Conservation (phyloP, 2,329 filamentous ascomycete genomes). For the Periconia sp. region DNA sequence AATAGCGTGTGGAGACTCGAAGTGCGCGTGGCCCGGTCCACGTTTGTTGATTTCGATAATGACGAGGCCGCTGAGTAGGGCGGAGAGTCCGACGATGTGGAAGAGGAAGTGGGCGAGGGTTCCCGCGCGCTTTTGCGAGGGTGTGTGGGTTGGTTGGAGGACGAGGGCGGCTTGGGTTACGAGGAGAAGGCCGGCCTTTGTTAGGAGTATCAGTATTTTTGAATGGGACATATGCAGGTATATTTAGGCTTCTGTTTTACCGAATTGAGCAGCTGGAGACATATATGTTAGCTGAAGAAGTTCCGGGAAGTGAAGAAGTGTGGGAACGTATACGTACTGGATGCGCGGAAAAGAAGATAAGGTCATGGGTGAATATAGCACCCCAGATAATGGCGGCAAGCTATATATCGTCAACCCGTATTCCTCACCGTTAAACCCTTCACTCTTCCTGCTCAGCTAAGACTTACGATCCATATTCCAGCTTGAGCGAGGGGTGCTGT, state of each 20-base stretch:
- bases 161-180: conserved; percentile 79
- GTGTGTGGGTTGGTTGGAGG: conserved; percentile 82
- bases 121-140: conserved; percentile 68
- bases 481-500: conserved; percentile 80
- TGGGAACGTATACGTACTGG: conserved; percentile 68
- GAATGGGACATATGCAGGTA: no score
- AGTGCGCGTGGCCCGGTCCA: conserved; percentile 66
- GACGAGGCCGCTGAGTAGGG: conserved; percentile 65
- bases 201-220: no score
- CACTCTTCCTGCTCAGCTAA: neutral
- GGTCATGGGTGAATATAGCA: conserved; percentile 66
- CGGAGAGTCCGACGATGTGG: conserved; percentile 65
- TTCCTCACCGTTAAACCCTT: conserved; percentile 11
- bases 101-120: conserved; percentile 69
- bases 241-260: conserved; percentile 19
- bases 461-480: conserved; percentile 68
- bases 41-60: conserved; percentile 86
- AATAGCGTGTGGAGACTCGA: conserved; percentile 78
- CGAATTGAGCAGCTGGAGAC: conserved; percentile 58
- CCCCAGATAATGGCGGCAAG: conserved; percentile 78
- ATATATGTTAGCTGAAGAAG: conserved; percentile 10
- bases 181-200: conserved; percentile 66
- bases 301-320: no score
- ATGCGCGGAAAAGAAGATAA: conserved; percentile 86
- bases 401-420: conserved; percentile 38